Percentiles rank a stretch among this genome's conserved stretches.
Conservation (phyloP, 495 filamentous ascomycete genomes). For the Pyrenopolyporus hunteri region DNA sequence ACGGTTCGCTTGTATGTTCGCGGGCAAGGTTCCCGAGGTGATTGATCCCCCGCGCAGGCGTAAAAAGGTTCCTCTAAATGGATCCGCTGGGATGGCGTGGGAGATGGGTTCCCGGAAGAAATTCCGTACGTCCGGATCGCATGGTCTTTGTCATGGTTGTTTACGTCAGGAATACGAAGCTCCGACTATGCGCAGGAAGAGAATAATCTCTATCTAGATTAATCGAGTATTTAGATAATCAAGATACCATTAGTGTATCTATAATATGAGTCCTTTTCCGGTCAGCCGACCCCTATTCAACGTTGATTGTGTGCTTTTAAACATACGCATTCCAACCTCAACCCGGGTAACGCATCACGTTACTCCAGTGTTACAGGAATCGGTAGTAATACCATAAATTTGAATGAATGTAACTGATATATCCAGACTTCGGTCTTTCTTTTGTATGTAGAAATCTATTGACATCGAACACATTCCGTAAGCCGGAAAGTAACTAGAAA, state of each 20-base stretch:
- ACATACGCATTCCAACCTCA: too few species aligned
- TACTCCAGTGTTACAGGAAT: too few species aligned
- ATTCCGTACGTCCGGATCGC: background rate
- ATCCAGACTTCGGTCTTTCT: too few species aligned
- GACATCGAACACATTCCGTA: too few species aligned
- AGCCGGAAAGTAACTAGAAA: too few species aligned
- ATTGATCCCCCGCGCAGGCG: conserved; percentile 2
- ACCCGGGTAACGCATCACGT: too few species aligned
- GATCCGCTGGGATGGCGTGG: background rate
- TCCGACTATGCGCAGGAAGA: conserved; percentile 7
- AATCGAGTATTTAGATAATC: conserved; percentile 27
- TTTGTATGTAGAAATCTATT: too few species aligned
- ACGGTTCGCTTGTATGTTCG: background rate
- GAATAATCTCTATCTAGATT: conserved; percentile 11
- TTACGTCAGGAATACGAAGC: conserved; percentile 10
- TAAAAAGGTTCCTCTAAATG: background rate
- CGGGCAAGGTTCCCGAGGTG: background rate
- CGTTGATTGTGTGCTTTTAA: too few species aligned
- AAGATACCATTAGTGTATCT: conserved; percentile 21
- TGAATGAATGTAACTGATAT: too few species aligned
- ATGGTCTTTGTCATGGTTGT: background rate
- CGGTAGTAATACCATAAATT: too few species aligned
- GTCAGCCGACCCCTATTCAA: background rate
- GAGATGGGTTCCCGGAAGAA: too few species aligned
- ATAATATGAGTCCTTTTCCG: conserved; percentile 17